Percentiles rank a stretch among this genome's conserved stretches.
phyloP scores from a whole-genome alignment of 2,329 filamentous ascomycete species.

The Huntiella abstrusa region DNA sequence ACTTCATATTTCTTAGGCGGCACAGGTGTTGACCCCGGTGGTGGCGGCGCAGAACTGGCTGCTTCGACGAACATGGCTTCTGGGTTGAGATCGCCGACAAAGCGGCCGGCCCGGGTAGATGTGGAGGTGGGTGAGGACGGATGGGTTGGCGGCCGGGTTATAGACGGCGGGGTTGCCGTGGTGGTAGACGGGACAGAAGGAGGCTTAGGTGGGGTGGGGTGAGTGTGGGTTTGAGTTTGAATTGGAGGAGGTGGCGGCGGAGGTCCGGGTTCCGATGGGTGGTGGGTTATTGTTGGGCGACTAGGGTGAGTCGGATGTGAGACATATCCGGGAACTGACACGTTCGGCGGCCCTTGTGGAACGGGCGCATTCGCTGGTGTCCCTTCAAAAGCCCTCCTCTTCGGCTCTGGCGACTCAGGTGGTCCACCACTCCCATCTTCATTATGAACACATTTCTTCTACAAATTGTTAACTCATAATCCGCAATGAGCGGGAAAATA shows the following conservation, averaged over 20 bases:
- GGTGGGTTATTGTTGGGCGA: background rate
- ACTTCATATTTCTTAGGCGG: constrained; percentile 28
- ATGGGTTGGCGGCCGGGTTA: background rate
- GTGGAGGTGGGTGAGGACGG: constrained; percentile 3
- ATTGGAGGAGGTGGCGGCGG: constrained; percentile 5
- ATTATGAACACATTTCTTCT: constrained; percentile 27
- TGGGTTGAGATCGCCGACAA: constrained; percentile 40
- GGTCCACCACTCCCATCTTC: background rate
- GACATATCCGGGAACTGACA: no score
- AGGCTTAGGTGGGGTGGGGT: constrained; percentile 5
- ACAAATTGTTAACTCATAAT: background rate
- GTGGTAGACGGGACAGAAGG: constrained; percentile 13
- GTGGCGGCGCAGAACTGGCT: constrained; percentile 22
- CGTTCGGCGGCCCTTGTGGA: background rate
- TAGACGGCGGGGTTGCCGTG: background rate
- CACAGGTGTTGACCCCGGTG: constrained; percentile 15
- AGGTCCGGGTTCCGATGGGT: background rate
- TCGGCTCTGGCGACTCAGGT: background rate
- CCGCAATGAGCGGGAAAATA: background rate
- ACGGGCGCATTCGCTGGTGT: no score
- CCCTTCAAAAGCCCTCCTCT: constrained; percentile 1
- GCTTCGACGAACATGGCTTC: constrained; percentile 41
- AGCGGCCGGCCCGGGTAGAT: constrained; percentile 21
- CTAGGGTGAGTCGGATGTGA: background rate
- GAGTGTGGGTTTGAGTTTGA: constrained; percentile 4